Evolutionary conservation across 148 eudicot genomes (phyloP).

Genomic region (Arbutus unedo): DNA sequence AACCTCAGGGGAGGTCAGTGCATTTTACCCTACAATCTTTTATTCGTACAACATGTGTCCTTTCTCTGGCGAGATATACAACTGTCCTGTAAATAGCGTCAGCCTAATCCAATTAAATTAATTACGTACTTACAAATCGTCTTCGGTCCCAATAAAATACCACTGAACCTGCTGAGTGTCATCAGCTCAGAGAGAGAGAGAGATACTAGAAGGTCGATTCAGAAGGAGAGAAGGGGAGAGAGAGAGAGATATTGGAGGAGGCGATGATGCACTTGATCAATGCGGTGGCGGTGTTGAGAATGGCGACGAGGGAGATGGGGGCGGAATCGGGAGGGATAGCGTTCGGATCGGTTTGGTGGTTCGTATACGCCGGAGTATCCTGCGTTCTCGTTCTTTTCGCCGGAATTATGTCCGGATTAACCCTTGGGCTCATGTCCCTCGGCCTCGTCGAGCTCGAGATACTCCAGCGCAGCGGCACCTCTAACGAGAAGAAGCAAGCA

Average conservation of each 20-base stretch:
- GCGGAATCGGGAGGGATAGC: constrained; percentile 33
- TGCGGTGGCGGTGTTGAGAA: constrained; percentile 38
- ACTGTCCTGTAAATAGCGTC: no score
- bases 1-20: no score
- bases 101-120: no score
- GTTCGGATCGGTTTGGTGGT: constrained; percentile 67
- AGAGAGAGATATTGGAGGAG: no score
- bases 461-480: constrained; percentile 76
- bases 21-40: no score
- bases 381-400: constrained; percentile 68
- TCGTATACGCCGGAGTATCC: constrained; percentile 60
- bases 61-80: no score
- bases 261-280: constrained; percentile 63
- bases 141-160: not conserved
- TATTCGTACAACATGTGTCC: no score
- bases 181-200: not conserved
- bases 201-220: not conserved
- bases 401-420: constrained; percentile 90
- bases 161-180: not conserved
- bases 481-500: constrained; percentile 71
- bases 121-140: not conserved
- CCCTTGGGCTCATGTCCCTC: constrained; percentile 87
- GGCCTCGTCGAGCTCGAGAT: constrained; percentile 93
- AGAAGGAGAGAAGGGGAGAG: not conserved
- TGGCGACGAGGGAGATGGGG: constrained; percentile 23